Percentiles rank a stretch among this genome's conserved stretches.
Conservation (phyloP, 2,329 filamentous ascomycete genomes). For the Monilinia polystroma region DNA sequence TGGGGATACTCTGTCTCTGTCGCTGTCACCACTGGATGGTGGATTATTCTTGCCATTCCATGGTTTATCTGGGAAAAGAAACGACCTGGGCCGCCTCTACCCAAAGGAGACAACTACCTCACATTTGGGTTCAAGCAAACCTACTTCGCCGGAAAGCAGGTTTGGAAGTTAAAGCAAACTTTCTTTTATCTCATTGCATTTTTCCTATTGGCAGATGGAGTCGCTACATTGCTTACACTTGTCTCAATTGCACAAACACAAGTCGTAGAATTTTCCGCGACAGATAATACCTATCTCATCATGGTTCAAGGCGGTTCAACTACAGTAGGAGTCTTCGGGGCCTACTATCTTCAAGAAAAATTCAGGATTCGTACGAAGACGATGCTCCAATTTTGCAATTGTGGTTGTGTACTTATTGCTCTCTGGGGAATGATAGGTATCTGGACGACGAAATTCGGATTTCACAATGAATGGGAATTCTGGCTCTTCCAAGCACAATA, state of each 20-base stretch:
- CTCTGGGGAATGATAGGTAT: conserved; percentile 40
- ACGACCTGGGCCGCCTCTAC: conserved; percentile 37
- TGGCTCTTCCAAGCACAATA: conserved; percentile 37
- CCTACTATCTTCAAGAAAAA: conserved; percentile 34
- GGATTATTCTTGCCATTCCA: conserved; percentile 38
- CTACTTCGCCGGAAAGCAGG: conserved; percentile 36
- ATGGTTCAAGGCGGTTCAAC: conserved; percentile 37
- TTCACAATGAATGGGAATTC: conserved; percentile 40
- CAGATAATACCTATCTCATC: conserved; percentile 37
- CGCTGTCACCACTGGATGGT: conserved; percentile 38
- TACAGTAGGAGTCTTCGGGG: conserved; percentile 33
- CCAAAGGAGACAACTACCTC: conserved; percentile 35
- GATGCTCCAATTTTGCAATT: conserved; percentile 38
- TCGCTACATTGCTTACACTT: conserved; percentile 35
- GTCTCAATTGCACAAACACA: conserved; percentile 38
- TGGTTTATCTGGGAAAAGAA: conserved; percentile 41
- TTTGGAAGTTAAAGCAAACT: conserved; percentile 37
- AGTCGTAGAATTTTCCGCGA: conserved; percentile 37
- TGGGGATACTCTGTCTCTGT: conserved; percentile 39
- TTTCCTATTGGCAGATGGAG: conserved; percentile 38
- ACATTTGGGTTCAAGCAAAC: conserved; percentile 39
- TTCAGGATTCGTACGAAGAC: conserved; percentile 38
- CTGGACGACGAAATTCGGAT: conserved; percentile 37
- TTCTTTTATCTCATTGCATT: conserved; percentile 38
- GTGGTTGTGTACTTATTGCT: conserved; percentile 33